phyloP scores from a whole-genome alignment of 169 alveolate species.

The Besnoitia besnoiti region DNA sequence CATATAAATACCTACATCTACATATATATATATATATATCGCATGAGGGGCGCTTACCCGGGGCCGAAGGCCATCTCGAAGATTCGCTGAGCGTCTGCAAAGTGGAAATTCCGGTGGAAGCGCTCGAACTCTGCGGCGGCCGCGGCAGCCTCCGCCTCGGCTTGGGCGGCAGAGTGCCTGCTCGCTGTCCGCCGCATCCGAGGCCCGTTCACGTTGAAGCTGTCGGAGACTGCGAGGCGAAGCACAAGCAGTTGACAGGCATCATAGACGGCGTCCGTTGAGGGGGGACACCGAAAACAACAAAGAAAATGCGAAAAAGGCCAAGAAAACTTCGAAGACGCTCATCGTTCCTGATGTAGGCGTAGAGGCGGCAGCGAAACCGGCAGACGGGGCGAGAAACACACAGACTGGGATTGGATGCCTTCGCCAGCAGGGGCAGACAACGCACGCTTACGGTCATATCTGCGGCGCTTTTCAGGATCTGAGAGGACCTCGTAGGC shows the following conservation, averaged over 20 bases:
- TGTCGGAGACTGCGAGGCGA: slow-evolving; percentile 3
- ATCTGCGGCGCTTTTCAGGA: slow-evolving; percentile 81
- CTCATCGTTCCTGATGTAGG: too few relatives aligned
- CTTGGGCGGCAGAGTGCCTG: background rate
- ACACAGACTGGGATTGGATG: background rate
- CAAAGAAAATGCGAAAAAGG: background rate
- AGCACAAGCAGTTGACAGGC: background rate
- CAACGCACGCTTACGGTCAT: slow-evolving; percentile 50
- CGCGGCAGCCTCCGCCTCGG: slow-evolving; percentile 54
- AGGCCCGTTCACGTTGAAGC: background rate
- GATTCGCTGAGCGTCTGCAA: slow-evolving; percentile 56
- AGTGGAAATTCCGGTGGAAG: slow-evolving; percentile 39
- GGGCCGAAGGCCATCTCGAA: slow-evolving; percentile 63
- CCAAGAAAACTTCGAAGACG: background rate
- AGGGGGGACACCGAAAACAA: background rate
- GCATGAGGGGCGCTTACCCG: background rate
- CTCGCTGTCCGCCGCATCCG: slow-evolving; percentile 6
- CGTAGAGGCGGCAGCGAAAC: too few relatives aligned
- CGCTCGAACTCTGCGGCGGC: slow-evolving; percentile 46
- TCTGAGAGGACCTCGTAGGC: slow-evolving; percentile 92
- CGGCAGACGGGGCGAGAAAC: background rate
- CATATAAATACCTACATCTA: background rate
- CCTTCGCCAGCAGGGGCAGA: background rate
- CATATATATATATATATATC: background rate
- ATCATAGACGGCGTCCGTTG: background rate